Base-by-base conservation (phyloP, 83 land plant genomes). In the Isoetes engelmannii region DNA sequence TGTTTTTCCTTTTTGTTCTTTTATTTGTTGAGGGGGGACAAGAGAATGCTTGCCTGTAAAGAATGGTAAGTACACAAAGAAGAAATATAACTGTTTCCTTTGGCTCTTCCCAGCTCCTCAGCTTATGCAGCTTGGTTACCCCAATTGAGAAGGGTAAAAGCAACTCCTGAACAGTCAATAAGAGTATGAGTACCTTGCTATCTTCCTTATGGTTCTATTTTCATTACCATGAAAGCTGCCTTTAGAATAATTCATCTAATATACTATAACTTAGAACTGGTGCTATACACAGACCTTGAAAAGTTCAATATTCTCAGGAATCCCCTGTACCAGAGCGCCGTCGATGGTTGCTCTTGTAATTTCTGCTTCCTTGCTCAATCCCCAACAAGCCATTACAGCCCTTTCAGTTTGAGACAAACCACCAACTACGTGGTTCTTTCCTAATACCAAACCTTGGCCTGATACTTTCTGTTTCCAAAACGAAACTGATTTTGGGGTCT, bases 251-350 rank as follows among this genome's bases (percentile, higher is more conserved):
- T 42, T 65, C 43, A 55, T 46, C 21, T 47, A 15, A 13, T 28
- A 45, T 69, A 15, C 42, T 56, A 12, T 10, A 43, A 13, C n/a
- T 7, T 5, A 28, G 21, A 45, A 5, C 45, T 43, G 46, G 67
- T 46, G 47, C 13, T 12, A 28, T 0, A 20, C 42, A 67, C 49
- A 47, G 5, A 93, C 98, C 98, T 93, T 87, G 70, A 93, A 77
- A 70, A 93, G 98, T 58, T 90, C 98, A 82, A 93, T 87, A 69
- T 93, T 93, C 64, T 85, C 87, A 7, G 96, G 96, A 57, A 93
- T 90, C 28, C 98, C 98, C 81, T 85, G 69, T 44, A 93, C 55
- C 79, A 82, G 74, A 46, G 96, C 96, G 18, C 92, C 92, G 74
- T 85, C 85, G 69, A 93, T 93, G 53, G 98, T 89, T 9, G 96